phyloP scores from a whole-genome alignment of 2,329 filamentous ascomycete species.

The Xylaria sp. region DNA sequence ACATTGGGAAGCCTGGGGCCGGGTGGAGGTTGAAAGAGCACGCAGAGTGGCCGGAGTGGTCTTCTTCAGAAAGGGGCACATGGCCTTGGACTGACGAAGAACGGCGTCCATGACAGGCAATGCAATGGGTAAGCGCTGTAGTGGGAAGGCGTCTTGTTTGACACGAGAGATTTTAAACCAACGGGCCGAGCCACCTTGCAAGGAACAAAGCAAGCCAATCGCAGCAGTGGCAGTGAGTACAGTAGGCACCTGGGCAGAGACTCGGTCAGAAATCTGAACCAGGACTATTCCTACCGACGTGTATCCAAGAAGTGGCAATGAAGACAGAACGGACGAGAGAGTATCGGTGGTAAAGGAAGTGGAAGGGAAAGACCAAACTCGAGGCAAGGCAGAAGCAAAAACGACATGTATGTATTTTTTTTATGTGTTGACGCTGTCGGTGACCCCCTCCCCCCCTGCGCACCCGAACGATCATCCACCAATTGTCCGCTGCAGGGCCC shows the following conservation, averaged over 20 bases:
- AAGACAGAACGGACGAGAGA: not conserved
- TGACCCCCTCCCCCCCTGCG: not conserved
- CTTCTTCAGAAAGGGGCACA: slow-evolving; percentile 97
- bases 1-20: slow-evolving; percentile 71
- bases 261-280: slow-evolving; percentile 4
- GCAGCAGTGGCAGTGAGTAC: not conserved
- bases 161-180: not conserved
- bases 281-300: slow-evolving; percentile 1
- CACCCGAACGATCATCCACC: not conserved
- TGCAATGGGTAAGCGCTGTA: not conserved
- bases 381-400: slow-evolving; percentile 11
- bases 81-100: slow-evolving; percentile 90
- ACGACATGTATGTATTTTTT: slow-evolving; percentile 7
- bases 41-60: slow-evolving; percentile 91
- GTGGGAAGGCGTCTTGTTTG: not conserved
- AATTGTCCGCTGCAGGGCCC: slow-evolving; percentile 3
- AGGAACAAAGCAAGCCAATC: too few relatives aligned
- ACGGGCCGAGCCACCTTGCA: not conserved
- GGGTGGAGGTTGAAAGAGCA: slow-evolving; percentile 78
- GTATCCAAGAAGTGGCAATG: not conserved
- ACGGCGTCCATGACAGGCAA: slow-evolving; percentile 80
- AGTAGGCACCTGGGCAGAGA: not conserved
- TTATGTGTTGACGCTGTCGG: slow-evolving; percentile 12
- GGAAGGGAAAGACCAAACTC: not conserved
- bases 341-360: not conserved